Conservation (phyloP, 192 early-diverging fungal species). For the Funneliformis mosseae region DNA sequence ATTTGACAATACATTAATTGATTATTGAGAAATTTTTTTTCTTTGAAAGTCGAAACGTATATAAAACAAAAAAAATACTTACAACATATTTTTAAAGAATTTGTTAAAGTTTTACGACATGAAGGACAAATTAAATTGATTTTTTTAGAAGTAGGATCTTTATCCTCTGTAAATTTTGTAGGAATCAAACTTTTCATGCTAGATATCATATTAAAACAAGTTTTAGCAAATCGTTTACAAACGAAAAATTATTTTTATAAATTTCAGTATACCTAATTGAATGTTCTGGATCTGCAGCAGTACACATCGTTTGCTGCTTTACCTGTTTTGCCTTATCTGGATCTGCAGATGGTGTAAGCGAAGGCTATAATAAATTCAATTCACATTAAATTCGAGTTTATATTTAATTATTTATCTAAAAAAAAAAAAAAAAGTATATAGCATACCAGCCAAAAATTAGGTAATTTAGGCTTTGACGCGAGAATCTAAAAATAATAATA, state of each 20-base stretch:
- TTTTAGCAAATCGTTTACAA: background rate
- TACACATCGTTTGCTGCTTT: conserved; percentile 64
- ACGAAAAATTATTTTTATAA: conserved; percentile 3
- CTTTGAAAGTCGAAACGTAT: background rate
- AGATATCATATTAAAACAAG: background rate
- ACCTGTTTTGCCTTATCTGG: conserved; percentile 54
- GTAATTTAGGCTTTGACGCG: conserved; percentile 49
- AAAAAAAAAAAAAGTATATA: too few relatives aligned
- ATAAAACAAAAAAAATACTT: conserved; percentile 23
- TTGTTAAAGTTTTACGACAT: conserved; percentile 73
- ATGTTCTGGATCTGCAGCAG: conserved; percentile 64
- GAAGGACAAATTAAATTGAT: conserved; percentile 61
- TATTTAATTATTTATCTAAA: too few relatives aligned
- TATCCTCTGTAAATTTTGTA: conserved; percentile 61
- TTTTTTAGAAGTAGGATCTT: conserved; percentile 43
- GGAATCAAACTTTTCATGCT: conserved; percentile 69
- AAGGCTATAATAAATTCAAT: conserved; percentile 57
- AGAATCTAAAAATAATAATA: conserved; percentile 25
- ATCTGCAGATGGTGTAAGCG: conserved; percentile 67
- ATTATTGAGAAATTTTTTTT: background rate
- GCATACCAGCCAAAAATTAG: conserved; percentile 36
- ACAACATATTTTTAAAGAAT: conserved; percentile 68
- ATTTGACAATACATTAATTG: background rate
- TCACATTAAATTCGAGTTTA: background rate
- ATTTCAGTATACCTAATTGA: conserved; percentile 54